Percentiles rank a stretch among this genome's conserved stretches.
These are phyloP conservation scores for Trypethelium eluteriae DNA, from an alignment of 495 filamentous ascomycete genomes.

Conservation along the genomic window DNA sequence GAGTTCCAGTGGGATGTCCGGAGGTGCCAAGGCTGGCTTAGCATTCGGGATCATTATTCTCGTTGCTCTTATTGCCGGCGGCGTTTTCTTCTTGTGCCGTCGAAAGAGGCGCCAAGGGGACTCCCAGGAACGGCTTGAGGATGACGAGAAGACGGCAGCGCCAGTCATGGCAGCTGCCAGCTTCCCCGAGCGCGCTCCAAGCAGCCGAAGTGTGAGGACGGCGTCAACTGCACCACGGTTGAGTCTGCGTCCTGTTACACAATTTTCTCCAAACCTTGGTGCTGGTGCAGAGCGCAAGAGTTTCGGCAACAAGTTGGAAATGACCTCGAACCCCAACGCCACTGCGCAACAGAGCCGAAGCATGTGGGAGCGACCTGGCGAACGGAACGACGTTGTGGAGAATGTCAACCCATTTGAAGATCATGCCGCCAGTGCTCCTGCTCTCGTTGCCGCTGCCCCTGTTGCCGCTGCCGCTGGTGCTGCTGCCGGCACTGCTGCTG, in stretches of 20 bases:
- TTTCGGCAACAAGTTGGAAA: slow-evolving; percentile 36
- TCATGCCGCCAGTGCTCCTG: slow-evolving; percentile 37
- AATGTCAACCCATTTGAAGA: slow-evolving; percentile 48
- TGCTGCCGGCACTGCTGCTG: slow-evolving; percentile 27
- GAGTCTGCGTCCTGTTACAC: slow-evolving; percentile 78
- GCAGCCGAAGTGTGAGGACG: slow-evolving; percentile 38
- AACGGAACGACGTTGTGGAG: slow-evolving; percentile 36
- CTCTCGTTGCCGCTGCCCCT: slow-evolving; percentile 28
- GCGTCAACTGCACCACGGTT: slow-evolving; percentile 59
- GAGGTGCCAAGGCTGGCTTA: slow-evolving; percentile 73
- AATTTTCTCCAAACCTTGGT: slow-evolving; percentile 67
- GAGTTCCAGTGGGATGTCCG: slow-evolving; percentile 42
- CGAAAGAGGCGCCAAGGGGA: slow-evolving; percentile 50
- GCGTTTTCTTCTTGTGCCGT: slow-evolving; percentile 58
- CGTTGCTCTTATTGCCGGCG: slow-evolving; percentile 51
- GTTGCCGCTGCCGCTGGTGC: slow-evolving; percentile 40
- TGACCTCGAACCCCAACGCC: slow-evolving; percentile 32
- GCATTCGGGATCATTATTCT: slow-evolving; percentile 67
- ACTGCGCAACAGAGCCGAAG: slow-evolving; percentile 33
- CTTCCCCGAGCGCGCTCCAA: slow-evolving; percentile 30
- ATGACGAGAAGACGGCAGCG: slow-evolving; percentile 51
- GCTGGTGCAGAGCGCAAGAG: slow-evolving; percentile 39
- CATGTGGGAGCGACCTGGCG: slow-evolving; percentile 44
- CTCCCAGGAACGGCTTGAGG: slow-evolving; percentile 30
- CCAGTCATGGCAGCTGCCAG: slow-evolving; percentile 35